These are phyloP conservation scores for Peterozyma toletana DNA, from an alignment of 805 yeast genomes.

Conservation along the genomic window DNA sequence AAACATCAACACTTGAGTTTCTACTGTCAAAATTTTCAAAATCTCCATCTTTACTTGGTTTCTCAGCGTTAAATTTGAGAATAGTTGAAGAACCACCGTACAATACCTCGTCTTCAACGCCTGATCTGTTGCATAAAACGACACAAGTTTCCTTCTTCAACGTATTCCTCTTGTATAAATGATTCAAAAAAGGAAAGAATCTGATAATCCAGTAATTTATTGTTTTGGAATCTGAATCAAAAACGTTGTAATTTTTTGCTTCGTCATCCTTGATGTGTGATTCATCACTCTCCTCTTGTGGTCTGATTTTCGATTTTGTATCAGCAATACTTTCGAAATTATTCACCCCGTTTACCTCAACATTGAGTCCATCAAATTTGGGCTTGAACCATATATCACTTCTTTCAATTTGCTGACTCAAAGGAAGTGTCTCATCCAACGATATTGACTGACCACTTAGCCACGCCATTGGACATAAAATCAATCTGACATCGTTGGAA, in stretches of 20 bases:
- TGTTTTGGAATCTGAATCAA: conserved; percentile 37
- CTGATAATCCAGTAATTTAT: conserved; percentile 72
- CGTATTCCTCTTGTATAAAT: conserved; percentile 19
- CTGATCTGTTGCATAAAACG: conserved; percentile 65
- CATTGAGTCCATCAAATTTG: conserved; percentile 9
- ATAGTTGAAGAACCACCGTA: conserved; percentile 66
- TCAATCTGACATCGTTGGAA: conserved; percentile 39
- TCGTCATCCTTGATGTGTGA: too few species aligned
- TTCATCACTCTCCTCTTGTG: too few species aligned
- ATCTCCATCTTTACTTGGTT: conserved; percentile 16
- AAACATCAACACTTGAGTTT: conserved; percentile 44
- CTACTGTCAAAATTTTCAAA: conserved; percentile 24
- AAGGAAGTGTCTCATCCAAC: conserved; percentile 9
- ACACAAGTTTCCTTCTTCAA: conserved; percentile 21
- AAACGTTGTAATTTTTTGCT: neutral
- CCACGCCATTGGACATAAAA: conserved; percentile 88
- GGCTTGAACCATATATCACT: neutral
- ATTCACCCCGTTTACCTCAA: too few species aligned
- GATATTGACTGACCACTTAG: conserved; percentile 43
- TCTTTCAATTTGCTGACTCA: neutral
- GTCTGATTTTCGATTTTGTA: too few species aligned
- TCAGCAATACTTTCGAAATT: too few species aligned
- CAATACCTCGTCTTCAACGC: conserved; percentile 62
- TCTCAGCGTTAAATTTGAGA: conserved; percentile 40
- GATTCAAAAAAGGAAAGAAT: conserved; percentile 52